Evolutionary conservation across 2,329 filamentous ascomycete species (phyloP).

Genomic region (Colletotrichum acutatum): DNA sequence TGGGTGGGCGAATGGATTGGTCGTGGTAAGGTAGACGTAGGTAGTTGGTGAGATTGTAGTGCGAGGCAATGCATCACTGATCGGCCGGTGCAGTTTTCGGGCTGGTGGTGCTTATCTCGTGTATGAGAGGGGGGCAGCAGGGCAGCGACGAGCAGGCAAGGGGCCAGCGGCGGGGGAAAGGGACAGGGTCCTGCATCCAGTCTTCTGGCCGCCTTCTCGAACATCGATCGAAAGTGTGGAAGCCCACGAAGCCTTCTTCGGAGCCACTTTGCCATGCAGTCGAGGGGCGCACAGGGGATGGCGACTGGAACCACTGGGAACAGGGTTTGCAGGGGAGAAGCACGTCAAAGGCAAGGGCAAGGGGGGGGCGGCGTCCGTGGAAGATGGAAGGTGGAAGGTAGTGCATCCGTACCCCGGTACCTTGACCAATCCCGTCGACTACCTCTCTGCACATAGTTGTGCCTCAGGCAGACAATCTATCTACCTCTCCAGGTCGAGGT

Average conservation of each 20-base stretch:
- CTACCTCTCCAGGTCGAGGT: neutral
- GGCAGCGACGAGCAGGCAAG: neutral
- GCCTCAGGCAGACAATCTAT: neutral
- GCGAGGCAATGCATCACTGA: neutral
- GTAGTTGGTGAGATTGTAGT: neutral
- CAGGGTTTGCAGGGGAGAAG: slow-evolving; percentile 32
- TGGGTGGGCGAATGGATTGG: neutral
- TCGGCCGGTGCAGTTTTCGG: neutral
- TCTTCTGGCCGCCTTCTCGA: slow-evolving; percentile 36
- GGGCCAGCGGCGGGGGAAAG: neutral
- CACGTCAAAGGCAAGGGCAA: slow-evolving; percentile 14
- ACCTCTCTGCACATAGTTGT: neutral
- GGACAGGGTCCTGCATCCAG: slow-evolving; percentile 19
- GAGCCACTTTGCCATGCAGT: neutral
- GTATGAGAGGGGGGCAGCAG: neutral
- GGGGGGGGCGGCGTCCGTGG: neutral
- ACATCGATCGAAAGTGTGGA: slow-evolving; percentile 36
- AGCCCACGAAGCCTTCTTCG: slow-evolving; percentile 31
- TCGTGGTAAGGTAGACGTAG: neutral
- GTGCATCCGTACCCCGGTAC: neutral
- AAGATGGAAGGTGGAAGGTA: too few relatives aligned
- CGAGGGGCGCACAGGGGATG: slow-evolving; percentile 5
- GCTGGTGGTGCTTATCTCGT: slow-evolving; percentile 4
- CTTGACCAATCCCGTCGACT: neutral
- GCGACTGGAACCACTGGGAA: slow-evolving; percentile 30